phyloP scores from a whole-genome alignment of 2,329 filamentous ascomycete genomes.

The Fusarium nurragi region DNA sequence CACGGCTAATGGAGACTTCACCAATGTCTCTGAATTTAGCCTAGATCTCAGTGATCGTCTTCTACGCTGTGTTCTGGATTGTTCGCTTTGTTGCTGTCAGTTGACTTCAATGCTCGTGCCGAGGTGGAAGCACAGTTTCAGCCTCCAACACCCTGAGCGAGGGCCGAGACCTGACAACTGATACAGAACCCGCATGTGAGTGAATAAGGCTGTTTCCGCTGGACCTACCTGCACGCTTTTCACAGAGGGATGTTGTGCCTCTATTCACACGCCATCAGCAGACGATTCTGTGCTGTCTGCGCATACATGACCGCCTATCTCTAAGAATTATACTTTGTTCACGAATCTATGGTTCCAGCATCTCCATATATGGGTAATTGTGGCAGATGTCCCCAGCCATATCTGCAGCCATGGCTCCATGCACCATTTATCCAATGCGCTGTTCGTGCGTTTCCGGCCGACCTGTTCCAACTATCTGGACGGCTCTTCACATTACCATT shows the following conservation, averaged over 20 bases:
- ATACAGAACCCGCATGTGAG: background rate
- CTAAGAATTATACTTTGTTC: background rate
- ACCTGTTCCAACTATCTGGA: constrained; percentile 17
- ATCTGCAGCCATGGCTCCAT: constrained; percentile 2
- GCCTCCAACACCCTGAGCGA: constrained; percentile 3
- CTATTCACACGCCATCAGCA: constrained; percentile 2
- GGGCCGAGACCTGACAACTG: background rate
- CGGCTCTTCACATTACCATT: background rate
- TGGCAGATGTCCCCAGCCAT: background rate
- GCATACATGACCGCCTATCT: constrained; percentile 9
- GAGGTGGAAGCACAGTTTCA: constrained; percentile 21
- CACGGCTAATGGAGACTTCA: no score
- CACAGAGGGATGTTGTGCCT: background rate
- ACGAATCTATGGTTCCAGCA: background rate
- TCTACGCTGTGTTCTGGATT: background rate
- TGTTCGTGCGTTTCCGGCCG: background rate
- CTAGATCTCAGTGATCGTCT: background rate
- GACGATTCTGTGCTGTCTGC: background rate
- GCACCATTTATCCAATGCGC: background rate
- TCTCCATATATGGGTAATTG: background rate
- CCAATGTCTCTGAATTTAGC: background rate
- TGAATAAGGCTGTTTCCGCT: background rate
- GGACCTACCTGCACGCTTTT: background rate
- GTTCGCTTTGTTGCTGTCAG: background rate
- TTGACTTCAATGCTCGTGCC: background rate